These are phyloP conservation scores for Triadica sebifera DNA, from an alignment of 345 rosid genomes.

Conservation along the genomic window DNA sequence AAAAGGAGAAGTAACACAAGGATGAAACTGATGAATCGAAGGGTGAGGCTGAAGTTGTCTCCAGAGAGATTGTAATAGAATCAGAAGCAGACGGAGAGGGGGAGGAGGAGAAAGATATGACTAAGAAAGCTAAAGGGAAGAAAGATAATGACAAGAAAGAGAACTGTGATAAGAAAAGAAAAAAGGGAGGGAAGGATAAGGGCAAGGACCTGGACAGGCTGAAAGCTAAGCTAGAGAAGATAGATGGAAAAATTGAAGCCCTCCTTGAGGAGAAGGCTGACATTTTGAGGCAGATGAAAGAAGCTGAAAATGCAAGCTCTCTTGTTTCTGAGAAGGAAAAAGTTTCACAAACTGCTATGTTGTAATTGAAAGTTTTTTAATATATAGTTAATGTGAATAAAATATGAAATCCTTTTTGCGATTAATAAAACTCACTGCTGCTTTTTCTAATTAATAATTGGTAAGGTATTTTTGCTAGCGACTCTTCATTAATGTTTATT, in stretches of 20 bases:
- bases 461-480: too few species aligned
- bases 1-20: constrained; percentile 9
- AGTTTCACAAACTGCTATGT: constrained; percentile 4
- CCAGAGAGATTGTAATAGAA: constrained; percentile 31
- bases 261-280: constrained; percentile 46
- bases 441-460: background rate
- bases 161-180: constrained; percentile 49
- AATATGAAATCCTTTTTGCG: background rate
- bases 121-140: constrained; percentile 27
- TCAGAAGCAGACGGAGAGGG: constrained; percentile 23
- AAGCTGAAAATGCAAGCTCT: constrained; percentile 36
- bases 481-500: too few species aligned
- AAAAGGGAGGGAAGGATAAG: constrained; percentile 41
- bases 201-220: constrained; percentile 46
- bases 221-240: constrained; percentile 52
- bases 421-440: constrained; percentile 1
- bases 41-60: constrained; percentile 21
- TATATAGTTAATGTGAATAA: background rate
- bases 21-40: constrained; percentile 12
- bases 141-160: constrained; percentile 26
- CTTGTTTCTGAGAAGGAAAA: constrained; percentile 20
- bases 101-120: constrained; percentile 26
- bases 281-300: constrained; percentile 58
- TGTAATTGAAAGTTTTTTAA: background rate
- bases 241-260: constrained; percentile 52